These are phyloP conservation scores for Boletus fagicola DNA, from an alignment of 768 basidiomycete species.

Conservation along the genomic window DNA sequence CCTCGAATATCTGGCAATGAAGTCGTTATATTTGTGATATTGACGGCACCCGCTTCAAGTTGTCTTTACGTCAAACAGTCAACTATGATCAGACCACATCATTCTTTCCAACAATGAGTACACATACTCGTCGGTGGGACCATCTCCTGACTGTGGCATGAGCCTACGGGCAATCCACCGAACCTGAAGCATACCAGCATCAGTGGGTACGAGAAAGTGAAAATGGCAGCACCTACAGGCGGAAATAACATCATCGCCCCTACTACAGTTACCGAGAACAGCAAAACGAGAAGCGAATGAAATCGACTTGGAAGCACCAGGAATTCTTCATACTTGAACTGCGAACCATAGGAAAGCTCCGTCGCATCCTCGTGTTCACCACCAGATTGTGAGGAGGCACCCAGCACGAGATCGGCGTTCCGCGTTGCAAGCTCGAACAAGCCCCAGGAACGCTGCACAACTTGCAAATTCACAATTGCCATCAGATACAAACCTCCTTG, in stretches of 20 bases:
- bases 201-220: neutral
- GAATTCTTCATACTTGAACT: constrained; percentile 80
- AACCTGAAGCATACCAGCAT: constrained; percentile 29
- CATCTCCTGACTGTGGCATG: constrained; percentile 54
- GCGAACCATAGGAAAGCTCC: constrained; percentile 54
- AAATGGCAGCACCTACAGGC: constrained; percentile 34
- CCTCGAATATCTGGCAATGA: constrained; percentile 45
- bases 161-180: constrained; percentile 55
- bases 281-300: constrained; percentile 40
- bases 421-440: constrained; percentile 38
- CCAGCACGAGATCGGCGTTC: constrained; percentile 17
- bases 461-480: constrained; percentile 42
- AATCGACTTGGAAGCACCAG: constrained; percentile 40
- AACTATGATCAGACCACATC: constrained; percentile 1
- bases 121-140: constrained; percentile 60
- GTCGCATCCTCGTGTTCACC: constrained; percentile 16
- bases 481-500: constrained; percentile 46
- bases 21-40: constrained; percentile 68
- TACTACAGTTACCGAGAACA: constrained; percentile 27
- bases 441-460: constrained; percentile 60
- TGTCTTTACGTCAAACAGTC: constrained; percentile 35
- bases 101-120: neutral
- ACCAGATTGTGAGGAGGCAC: constrained; percentile 14
- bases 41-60: constrained; percentile 58
- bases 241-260: constrained; percentile 33